Base-by-base conservation (phyloP, 768 basidiomycete genomes). In the Albatrellus ellisii region DNA sequence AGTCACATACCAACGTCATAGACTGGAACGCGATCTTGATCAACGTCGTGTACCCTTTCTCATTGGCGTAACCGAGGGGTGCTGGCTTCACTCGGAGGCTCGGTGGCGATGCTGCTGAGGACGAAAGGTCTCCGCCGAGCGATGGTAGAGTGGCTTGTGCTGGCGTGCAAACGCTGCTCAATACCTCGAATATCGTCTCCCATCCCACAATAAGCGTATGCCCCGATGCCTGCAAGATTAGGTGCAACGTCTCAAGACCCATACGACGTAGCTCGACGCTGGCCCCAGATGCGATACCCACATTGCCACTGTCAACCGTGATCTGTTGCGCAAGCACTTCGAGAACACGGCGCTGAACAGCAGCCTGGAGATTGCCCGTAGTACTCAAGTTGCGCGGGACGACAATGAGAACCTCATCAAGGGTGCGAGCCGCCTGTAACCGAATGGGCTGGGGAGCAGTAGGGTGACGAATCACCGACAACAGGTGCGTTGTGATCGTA, bases 1-100 rank as follows among this genome's bases (percentile, higher is more conserved):
- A 87, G 56, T 99, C 94, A 59, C 90, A 97, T 17, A 97, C 89
- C 7, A 99, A 64, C 4, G 88, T 97, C 46, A 98, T 62, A 0
- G 87, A 92, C 46, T 92, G 88, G 63, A 95, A 98, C 0, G 89
- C 90, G 31, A 91, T 86, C 59, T 95, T 86, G 37, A 97, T 79
- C 9, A 95, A 70, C 0, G 73, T 66, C 1, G 71, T 72, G 46
- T 84, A 81, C 41, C 74, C 77, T 54, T 77, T 86, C 53, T 85
- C 81, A 39, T 60, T 72, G 4, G 73, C 62, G 49, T 70, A 68
- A 0, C 77, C 73, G 8, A 36, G 18, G 4, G 74, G 76, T 4
- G 73, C 25, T 8, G 20, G 7, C 25, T 21, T 36, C 15, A 14
- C 12, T 22, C 20, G 15, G 14, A 21, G 12, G 60, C 2, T 68